Evolutionary conservation across 441 rosid species (phyloP).

Genomic region (Eruca vesicaria): DNA sequence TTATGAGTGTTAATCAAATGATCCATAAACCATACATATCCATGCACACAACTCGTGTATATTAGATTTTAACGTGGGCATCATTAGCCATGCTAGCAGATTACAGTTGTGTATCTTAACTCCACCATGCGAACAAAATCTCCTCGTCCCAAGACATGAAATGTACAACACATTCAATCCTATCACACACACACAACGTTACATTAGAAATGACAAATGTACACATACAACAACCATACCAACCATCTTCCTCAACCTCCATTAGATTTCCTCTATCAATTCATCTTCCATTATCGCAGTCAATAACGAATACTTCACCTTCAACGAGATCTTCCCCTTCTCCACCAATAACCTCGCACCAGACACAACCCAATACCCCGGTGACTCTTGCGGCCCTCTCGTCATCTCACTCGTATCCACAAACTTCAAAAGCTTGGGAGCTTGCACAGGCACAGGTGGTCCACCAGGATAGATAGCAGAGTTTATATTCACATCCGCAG

Average conservation of each 20-base stretch:
- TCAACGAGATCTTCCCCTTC: constrained; percentile 85
- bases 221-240: constrained; percentile 8
- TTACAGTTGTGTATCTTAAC: background rate
- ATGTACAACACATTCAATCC: constrained; percentile 15
- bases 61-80: background rate
- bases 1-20: background rate
- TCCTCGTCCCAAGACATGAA: background rate
- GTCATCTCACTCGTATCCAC: constrained; percentile 90
- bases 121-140: background rate
- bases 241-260: constrained; percentile 1
- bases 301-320: constrained; percentile 84
- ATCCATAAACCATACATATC: background rate
- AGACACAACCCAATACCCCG: constrained; percentile 96
- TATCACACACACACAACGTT: constrained; percentile 5
- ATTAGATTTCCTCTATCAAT: constrained; percentile 37
- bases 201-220: constrained; percentile 26
- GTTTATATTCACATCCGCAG: constrained; percentile 90
- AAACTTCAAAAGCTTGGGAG: constrained; percentile 83
- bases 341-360: constrained; percentile 87
- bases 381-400: constrained; percentile 90
- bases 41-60: background rate
- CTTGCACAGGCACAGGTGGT: constrained; percentile 90
- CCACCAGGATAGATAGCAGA: constrained; percentile 94
- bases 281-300: constrained; percentile 76
- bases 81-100: background rate